Conservation (phyloP, 2,329 filamentous ascomycete genomes). For the Aspergillus ochraceus region DNA sequence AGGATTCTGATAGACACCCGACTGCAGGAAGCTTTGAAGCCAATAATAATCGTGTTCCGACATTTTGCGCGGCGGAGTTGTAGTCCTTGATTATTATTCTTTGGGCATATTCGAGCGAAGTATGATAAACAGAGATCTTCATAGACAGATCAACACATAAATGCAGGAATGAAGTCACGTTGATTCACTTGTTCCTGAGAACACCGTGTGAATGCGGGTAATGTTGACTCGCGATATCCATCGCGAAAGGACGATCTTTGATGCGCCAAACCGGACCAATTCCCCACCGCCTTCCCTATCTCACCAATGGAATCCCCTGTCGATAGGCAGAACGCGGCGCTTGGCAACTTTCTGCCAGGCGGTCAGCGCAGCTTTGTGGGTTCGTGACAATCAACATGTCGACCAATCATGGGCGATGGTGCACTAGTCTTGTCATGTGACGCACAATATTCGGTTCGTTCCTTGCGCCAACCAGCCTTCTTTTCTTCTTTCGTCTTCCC, state of each 20-base stretch:
- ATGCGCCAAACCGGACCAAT: background rate
- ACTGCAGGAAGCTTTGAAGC: slow-evolving; percentile 14
- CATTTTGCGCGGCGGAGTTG: slow-evolving; percentile 12
- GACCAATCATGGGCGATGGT: slow-evolving; percentile 17
- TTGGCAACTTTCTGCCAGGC: background rate
- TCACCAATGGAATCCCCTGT: background rate
- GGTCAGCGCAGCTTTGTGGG: background rate
- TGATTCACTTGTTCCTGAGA: background rate
- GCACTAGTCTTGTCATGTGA: slow-evolving; percentile 31
- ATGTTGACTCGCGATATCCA: background rate
- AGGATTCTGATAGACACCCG: slow-evolving; percentile 1
- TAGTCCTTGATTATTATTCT: background rate
- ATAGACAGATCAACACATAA: background rate
- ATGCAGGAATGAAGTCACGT: background rate
- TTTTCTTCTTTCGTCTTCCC: slow-evolving; percentile 16
- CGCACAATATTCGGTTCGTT: slow-evolving; percentile 24
- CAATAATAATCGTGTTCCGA: slow-evolving; percentile 20
- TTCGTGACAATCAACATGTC: background rate
- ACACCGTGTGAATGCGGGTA: background rate
- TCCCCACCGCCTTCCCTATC: background rate
- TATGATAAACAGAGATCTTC: background rate
- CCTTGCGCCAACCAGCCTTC: background rate
- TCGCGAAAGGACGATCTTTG: background rate
- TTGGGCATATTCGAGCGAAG: background rate
- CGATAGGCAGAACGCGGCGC: background rate